A percentile compares a stretch with the other conserved stretches of the same genome.
Evolutionary conservation across 345 rosid genomes (phyloP).

Genomic region (Reutealis trisperma): DNA sequence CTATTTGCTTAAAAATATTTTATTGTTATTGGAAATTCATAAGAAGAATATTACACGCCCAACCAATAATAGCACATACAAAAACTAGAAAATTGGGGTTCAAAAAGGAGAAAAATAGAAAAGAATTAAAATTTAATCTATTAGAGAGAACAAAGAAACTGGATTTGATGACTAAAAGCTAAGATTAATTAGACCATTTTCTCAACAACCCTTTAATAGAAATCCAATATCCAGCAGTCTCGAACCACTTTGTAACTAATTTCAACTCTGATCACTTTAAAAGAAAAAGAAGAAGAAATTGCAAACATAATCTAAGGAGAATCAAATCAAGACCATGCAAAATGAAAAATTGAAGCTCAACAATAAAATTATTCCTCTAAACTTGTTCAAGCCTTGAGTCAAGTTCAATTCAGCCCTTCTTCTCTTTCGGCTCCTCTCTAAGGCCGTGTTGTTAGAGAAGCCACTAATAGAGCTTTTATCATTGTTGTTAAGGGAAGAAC

Average conservation of each 20-base stretch:
- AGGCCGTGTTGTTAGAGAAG: too few species aligned
- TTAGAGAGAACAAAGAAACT: neutral
- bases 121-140: neutral
- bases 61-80: conserved; percentile 5
- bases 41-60: conserved; percentile 3
- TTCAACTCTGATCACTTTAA: too few species aligned
- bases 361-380: too few species aligned
- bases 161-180: conserved; percentile 2
- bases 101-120: neutral
- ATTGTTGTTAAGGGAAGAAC: conserved; percentile 65
- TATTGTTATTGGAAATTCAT: too few species aligned
- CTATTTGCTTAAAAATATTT: too few species aligned
- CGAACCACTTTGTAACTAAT: conserved; percentile 1
- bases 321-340: conserved; percentile 30
- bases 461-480: too few species aligned
- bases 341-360: too few species aligned
- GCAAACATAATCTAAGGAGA: conserved; percentile 20
- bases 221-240: neutral
- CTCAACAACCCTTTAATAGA: conserved; percentile 26
- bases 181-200: neutral
- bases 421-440: too few species aligned
- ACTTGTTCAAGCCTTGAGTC: too few species aligned
- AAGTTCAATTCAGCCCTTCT: too few species aligned
- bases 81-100: neutral
- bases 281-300: conserved; percentile 45